Percentiles rank a stretch among this genome's conserved stretches.
phyloP scores from a whole-genome alignment of 2,329 filamentous ascomycete genomes.

The Oidium heveae region DNA sequence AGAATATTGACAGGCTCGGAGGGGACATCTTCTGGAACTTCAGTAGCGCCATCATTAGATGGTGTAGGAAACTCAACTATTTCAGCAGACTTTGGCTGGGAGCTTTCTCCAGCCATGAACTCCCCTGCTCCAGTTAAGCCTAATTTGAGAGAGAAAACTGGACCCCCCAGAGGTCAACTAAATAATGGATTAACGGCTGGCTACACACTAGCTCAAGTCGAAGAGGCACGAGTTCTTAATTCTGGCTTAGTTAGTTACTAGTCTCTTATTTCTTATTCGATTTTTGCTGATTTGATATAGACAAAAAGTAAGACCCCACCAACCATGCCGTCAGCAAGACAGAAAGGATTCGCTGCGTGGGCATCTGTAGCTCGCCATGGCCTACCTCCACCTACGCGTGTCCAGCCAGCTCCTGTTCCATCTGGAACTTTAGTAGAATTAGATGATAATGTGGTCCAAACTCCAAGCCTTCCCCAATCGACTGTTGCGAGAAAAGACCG shows the following conservation, averaged over 20 bases:
- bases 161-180: not conserved
- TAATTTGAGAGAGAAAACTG: not conserved
- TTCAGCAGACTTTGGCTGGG: not conserved
- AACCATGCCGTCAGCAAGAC: too few relatives aligned
- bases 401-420: too few relatives aligned
- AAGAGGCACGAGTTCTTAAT: not conserved
- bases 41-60: not conserved
- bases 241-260: not conserved
- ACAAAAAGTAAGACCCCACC: too few relatives aligned
- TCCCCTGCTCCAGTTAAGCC: not conserved
- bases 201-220: not conserved
- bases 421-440: too few relatives aligned
- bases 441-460: not conserved
- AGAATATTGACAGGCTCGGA: not conserved
- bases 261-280: not conserved
- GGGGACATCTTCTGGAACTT: not conserved
- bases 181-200: not conserved
- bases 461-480: not conserved
- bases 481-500: not conserved
- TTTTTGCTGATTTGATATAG: too few relatives aligned
- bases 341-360: too few relatives aligned
- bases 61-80: not conserved
- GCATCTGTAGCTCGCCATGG: not conserved
- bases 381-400: too few relatives aligned
- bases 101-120: not conserved